phyloP scores from a whole-genome alignment of 495 filamentous ascomycete species.

The Aeminium ludgeri region DNA sequence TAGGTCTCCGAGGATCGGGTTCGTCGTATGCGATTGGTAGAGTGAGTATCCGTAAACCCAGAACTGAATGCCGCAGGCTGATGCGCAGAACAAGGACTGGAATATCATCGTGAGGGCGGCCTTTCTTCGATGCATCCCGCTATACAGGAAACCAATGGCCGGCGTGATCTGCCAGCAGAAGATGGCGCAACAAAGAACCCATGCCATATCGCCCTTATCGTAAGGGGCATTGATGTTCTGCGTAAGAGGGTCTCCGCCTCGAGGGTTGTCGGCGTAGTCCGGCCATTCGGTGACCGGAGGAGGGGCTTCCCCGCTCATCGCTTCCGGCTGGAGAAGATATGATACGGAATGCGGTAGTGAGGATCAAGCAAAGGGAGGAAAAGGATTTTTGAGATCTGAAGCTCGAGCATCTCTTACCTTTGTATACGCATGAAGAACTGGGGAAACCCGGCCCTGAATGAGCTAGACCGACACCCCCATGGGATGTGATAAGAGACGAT shows the following conservation, averaged over 20 bases:
- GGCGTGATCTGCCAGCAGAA: slow-evolving; percentile 14
- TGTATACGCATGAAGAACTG: no score
- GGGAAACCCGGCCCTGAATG: no score
- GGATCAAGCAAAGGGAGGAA: no score
- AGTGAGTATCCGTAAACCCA: slow-evolving; percentile 20
- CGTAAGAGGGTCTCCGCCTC: slow-evolving; percentile 11
- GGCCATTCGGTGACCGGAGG: slow-evolving; percentile 26
- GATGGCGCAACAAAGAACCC: slow-evolving; percentile 13
- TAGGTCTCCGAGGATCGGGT: slow-evolving; percentile 17
- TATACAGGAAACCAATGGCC: slow-evolving; percentile 19
- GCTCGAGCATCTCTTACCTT: no score
- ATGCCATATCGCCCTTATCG: slow-evolving; percentile 15
- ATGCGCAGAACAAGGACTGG: slow-evolving; percentile 19
- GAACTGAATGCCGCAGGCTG: slow-evolving; percentile 16
- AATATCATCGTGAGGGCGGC: slow-evolving; percentile 18
- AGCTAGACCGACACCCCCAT: no score
- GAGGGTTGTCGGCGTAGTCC: slow-evolving; percentile 7
- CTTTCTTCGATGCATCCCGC: slow-evolving; percentile 16
- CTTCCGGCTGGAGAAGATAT: no score
- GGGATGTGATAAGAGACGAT: no score
- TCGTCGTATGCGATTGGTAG: slow-evolving; percentile 14
- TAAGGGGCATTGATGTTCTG: slow-evolving; percentile 16
- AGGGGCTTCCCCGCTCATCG: slow-evolving; percentile 12
- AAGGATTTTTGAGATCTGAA: no score
- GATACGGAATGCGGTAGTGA: no score